Evolutionary conservation across 805 yeast genomes (phyloP).

Genomic region (Monosporozyma siamensis): DNA sequence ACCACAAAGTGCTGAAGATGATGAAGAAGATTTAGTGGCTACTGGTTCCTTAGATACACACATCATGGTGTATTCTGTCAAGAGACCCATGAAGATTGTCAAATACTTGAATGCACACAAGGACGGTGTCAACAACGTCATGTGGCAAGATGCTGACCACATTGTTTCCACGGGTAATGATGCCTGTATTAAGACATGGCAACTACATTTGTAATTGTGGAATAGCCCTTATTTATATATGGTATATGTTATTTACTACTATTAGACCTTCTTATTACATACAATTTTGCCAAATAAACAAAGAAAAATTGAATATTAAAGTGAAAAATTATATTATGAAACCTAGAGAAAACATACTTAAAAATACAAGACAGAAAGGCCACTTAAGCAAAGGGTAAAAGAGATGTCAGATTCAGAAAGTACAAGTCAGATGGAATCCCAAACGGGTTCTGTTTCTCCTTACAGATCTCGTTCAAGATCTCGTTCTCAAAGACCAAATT

Average conservation of each 20-base stretch:
- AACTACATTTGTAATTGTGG: too few species aligned
- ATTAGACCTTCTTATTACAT: too few species aligned
- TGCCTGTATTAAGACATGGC: slow-evolving; percentile 73
- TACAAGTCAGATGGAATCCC: not conserved
- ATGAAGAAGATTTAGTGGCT: slow-evolving; percentile 58
- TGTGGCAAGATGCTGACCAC: slow-evolving; percentile 48
- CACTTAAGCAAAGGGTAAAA: not conserved
- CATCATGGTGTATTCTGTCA: slow-evolving; percentile 69
- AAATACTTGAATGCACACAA: slow-evolving; percentile 76
- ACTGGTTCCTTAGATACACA: slow-evolving; percentile 82
- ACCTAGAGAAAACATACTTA: not conserved
- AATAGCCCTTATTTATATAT: not conserved
- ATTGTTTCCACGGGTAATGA: slow-evolving; percentile 73
- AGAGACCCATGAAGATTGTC: slow-evolving; percentile 65
- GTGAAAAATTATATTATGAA: not conserved
- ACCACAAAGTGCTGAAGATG: slow-evolving; percentile 34
- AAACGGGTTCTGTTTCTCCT: not conserved
- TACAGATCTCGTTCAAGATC: not conserved
- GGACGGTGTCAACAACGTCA: slow-evolving; percentile 70
- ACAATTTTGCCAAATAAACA: too few species aligned
- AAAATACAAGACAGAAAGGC: not conserved
- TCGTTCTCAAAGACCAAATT: slow-evolving; percentile 21
- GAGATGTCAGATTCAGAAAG: not conserved
- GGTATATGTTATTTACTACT: too few species aligned
- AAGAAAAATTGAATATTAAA: not conserved